Evolutionary conservation across 352 stramenopile species (phyloP), one percentile per base, ranked within the genome.

Genomic region (Pythium myriotylum): DNA sequence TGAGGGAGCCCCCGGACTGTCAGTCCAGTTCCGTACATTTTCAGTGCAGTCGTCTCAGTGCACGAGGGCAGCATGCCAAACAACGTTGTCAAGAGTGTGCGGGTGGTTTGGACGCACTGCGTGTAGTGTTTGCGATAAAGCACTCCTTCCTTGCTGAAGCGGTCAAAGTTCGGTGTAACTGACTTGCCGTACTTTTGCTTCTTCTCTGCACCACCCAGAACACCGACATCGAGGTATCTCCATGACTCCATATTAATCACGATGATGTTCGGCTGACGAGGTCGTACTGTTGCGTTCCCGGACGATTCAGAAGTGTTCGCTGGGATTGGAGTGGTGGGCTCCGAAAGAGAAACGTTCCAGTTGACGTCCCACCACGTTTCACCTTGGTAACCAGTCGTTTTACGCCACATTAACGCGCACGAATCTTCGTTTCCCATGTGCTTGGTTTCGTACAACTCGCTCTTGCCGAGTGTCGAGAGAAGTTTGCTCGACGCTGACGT

Each of bases 241-340:
- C 77, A 91, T 10, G 79, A 89, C 50, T 87, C 81, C 74, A 91
- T 88, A 40, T 89, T 87, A 58, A 91, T 70, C 26, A 91, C 66
- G 47, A 91, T 86, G 20, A 91, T 84, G 53, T 91, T 91, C 2
- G 81, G 81, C 16, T 59, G 63, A 23, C 63, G 20, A 24, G 27
- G 46, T 4, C 14, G 26, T 17, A 29, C n/a, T 19, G 43, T 50
- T 26, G 17, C 22, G 16, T 29, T 29, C n/a, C n/a, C 16, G 13
- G 45, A 32, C 16, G 42, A 42, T 14, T 49, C 46, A 3, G 24
- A 20, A 7, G 10, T 52, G 4, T 45, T 27, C 26, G 54, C 12
- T 10, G 43, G 32, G 2, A 46, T 50, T 37, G 20, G 19, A 7
- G n/a, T 54, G 19, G n/a, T 23, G 1, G 29, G 24, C 4, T 39